A percentile compares a stretch with the other conserved stretches of the same genome.
phyloP scores from a whole-genome alignment of 2,329 filamentous ascomycete species.

The Sporothrix pseudoabietina region DNA sequence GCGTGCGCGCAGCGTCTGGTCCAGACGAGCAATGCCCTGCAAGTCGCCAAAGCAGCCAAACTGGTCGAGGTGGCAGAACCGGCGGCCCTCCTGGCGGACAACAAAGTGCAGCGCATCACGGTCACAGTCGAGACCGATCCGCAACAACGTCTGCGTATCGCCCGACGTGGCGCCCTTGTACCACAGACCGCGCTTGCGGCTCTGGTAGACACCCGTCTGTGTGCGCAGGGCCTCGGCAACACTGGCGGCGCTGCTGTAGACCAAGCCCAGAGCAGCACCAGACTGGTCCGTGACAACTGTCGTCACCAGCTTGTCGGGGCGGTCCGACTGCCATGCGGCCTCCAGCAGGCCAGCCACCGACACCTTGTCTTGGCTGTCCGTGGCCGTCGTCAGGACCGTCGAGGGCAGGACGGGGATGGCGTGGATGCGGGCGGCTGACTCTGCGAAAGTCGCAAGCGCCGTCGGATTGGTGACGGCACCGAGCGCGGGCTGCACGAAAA shows the following conservation, averaged over 20 bases:
- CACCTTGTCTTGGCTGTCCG: constrained; percentile 61
- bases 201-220: constrained; percentile 84
- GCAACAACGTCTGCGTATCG: constrained; percentile 86
- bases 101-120: constrained; percentile 88
- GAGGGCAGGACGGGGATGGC: constrained; percentile 77
- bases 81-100: constrained; percentile 82
- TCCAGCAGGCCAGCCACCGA: constrained; percentile 72
- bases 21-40: constrained; percentile 76
- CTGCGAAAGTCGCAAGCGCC: constrained; percentile 51
- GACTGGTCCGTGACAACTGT: constrained; percentile 90
- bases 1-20: constrained; percentile 81
- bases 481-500: constrained; percentile 56
- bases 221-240: constrained; percentile 83
- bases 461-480: constrained; percentile 38
- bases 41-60: constrained; percentile 90
- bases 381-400: constrained; percentile 70
- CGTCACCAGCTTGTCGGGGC: constrained; percentile 79
- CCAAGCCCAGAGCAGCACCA: constrained; percentile 80
- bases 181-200: constrained; percentile 92
- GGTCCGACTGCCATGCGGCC: constrained; percentile 76
- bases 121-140: constrained; percentile 87
- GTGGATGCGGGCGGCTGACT: constrained; percentile 52
- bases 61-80: constrained; percentile 92
- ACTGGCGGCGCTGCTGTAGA: constrained; percentile 93
- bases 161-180: constrained; percentile 95